Percentiles rank a stretch among this genome's conserved stretches.
Conservation (phyloP, 495 filamentous ascomycete species). For the Penicillium nucicola region DNA sequence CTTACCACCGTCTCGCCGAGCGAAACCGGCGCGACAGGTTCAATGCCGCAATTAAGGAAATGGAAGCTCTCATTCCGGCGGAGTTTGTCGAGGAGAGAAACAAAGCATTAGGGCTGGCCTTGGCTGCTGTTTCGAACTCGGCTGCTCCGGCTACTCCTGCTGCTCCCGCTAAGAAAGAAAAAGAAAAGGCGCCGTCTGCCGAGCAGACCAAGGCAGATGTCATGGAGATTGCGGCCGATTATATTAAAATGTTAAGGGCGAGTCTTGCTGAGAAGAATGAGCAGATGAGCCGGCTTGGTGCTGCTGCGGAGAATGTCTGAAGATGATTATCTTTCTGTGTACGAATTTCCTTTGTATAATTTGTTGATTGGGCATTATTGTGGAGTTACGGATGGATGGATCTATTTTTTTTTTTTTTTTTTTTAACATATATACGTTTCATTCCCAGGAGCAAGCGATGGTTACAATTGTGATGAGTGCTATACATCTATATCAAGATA, state of each 20-base stretch:
- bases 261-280: neutral
- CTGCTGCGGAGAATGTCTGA: too few relatives aligned
- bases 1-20: neutral
- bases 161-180: neutral
- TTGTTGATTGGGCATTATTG: too few relatives aligned
- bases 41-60: neutral
- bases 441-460: too few relatives aligned
- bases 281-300: neutral
- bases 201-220: neutral
- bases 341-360: too few relatives aligned
- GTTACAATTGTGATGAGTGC: too few relatives aligned
- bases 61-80: neutral
- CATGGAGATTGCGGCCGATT: neutral
- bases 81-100: neutral
- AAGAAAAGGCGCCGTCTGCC: neutral
- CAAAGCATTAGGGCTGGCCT: neutral
- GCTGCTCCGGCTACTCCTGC: neutral
- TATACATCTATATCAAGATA: too few relatives aligned
- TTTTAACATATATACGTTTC: too few relatives aligned
- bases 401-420: too few relatives aligned
- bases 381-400: too few relatives aligned
- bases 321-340: too few relatives aligned
- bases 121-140: too few relatives aligned
- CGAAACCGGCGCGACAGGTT: neutral
- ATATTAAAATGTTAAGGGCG: neutral